Evolutionary conservation across 2,329 filamentous ascomycete genomes (phyloP).

Genomic region (Penicillium sp.): DNA sequence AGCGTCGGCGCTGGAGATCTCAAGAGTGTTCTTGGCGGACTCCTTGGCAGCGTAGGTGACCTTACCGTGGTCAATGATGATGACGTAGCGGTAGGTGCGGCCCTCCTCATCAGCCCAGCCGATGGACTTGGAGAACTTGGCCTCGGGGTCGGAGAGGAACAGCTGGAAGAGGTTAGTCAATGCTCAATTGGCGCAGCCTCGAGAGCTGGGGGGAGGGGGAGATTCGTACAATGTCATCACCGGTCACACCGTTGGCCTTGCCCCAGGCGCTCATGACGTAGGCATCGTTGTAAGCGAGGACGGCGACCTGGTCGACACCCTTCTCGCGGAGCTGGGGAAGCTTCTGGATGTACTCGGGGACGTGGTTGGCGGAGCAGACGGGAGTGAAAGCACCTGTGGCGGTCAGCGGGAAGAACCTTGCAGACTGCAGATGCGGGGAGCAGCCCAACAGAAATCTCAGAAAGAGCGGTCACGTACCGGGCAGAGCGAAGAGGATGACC

Average conservation of each 20-base stretch:
- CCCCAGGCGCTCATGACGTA: slow-evolving; percentile 88
- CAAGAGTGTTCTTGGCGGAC: slow-evolving; percentile 44
- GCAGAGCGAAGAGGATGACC: slow-evolving; percentile 69
- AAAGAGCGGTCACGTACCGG: slow-evolving; percentile 49
- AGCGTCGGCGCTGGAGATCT: slow-evolving; percentile 52
- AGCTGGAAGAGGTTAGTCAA: slow-evolving; percentile 49
- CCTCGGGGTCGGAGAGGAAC: slow-evolving; percentile 74
- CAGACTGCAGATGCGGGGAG: background rate
- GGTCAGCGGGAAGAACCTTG: slow-evolving; percentile 21
- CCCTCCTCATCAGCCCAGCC: slow-evolving; percentile 74
- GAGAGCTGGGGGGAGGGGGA: background rate
- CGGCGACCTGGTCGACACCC: slow-evolving; percentile 78
- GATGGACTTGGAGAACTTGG: slow-evolving; percentile 74
- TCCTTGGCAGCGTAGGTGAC: slow-evolving; percentile 79
- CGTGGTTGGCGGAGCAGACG: slow-evolving; percentile 78
- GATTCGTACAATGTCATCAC: slow-evolving; percentile 64
- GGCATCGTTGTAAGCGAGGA: slow-evolving; percentile 82
- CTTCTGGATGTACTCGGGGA: slow-evolving; percentile 78
- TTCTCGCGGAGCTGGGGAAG: slow-evolving; percentile 71
- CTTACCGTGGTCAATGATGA: slow-evolving; percentile 82
- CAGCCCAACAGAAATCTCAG: background rate
- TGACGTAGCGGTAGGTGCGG: slow-evolving; percentile 75
- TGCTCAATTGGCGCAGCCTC: too few relatives aligned
- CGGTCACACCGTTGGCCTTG: slow-evolving; percentile 79
- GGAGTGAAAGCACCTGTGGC: slow-evolving; percentile 75